Evolutionary conservation across 345 rosid species (phyloP).

Genomic region (Salix viminalis): DNA sequence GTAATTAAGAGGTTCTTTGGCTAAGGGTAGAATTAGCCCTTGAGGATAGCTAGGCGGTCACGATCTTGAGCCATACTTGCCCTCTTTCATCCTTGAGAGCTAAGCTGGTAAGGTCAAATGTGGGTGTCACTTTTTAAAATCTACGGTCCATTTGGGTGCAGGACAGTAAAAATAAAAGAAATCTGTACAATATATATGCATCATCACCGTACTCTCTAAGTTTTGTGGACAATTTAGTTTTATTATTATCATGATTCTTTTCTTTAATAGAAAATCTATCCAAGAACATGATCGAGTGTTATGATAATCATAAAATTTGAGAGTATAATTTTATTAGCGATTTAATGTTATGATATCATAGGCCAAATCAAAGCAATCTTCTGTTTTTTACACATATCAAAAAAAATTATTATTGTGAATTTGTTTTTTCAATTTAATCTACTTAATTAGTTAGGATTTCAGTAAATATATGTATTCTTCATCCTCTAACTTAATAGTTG

Average conservation of each 20-base stretch:
- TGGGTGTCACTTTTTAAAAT: neutral
- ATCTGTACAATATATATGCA: neutral
- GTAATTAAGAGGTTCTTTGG: neutral
- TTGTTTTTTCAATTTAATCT: too few relatives aligned
- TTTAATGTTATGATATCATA: neutral
- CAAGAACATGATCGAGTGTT: neutral
- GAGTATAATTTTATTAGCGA: neutral
- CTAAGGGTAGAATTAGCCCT: neutral
- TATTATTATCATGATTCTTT: too few relatives aligned
- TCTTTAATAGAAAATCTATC: too few relatives aligned
- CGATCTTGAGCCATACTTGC: constrained; percentile 5
- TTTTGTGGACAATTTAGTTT: too few relatives aligned
- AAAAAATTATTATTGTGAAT: too few relatives aligned
- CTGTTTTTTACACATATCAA: too few relatives aligned
- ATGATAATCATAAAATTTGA: neutral
- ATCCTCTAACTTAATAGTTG: too few relatives aligned
- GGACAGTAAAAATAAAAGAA: too few relatives aligned
- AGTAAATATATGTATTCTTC: too few relatives aligned
- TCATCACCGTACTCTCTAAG: too few relatives aligned
- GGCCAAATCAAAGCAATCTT: too few relatives aligned
- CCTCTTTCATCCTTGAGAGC: neutral
- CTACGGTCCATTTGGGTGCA: neutral
- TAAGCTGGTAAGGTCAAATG: neutral
- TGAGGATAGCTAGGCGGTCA: neutral
- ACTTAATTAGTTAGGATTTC: too few relatives aligned